Percentiles rank a stretch among this genome's conserved stretches.
phyloP scores from a whole-genome alignment of 2,329 filamentous ascomycete genomes.

The Arthrobotrys sphaeroides region DNA sequence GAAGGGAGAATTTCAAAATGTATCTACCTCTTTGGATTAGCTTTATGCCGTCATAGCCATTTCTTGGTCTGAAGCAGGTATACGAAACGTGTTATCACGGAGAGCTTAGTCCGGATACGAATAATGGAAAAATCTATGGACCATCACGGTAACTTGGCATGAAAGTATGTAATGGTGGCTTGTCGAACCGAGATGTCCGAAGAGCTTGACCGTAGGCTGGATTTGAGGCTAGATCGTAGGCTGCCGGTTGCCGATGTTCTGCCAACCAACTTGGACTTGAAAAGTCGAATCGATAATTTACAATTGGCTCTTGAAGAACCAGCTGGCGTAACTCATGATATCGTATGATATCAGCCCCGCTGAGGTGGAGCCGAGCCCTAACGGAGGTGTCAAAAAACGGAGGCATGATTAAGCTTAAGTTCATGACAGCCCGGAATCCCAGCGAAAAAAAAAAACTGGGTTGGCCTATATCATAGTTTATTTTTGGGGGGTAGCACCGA shows the following conservation, averaged over 20 bases:
- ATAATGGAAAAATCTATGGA: conserved; percentile 4
- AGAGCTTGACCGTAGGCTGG: too few species aligned
- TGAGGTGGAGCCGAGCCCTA: not conserved
- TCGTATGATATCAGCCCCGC: not conserved
- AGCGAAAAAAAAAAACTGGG: too few species aligned
- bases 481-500: too few species aligned
- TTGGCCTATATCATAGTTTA: too few species aligned
- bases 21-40: conserved; percentile 69
- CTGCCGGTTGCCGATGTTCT: not conserved
- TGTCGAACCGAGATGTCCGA: too few species aligned
- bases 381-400: not conserved
- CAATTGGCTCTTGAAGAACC: too few species aligned
- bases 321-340: too few species aligned
- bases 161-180: not conserved
- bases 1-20: conserved; percentile 97
- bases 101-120: conserved; percentile 5
- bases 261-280: not conserved
- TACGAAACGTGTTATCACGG: not conserved
- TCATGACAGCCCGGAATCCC: not conserved
- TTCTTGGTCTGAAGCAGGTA: not conserved
- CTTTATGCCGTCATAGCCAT: not conserved
- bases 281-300: too few species aligned
- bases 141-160: not conserved
- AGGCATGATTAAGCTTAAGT: not conserved
- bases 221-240: not conserved